Base-by-base conservation (phyloP, 108 stramenopile species). In the Bacterosira constricta region DNA sequence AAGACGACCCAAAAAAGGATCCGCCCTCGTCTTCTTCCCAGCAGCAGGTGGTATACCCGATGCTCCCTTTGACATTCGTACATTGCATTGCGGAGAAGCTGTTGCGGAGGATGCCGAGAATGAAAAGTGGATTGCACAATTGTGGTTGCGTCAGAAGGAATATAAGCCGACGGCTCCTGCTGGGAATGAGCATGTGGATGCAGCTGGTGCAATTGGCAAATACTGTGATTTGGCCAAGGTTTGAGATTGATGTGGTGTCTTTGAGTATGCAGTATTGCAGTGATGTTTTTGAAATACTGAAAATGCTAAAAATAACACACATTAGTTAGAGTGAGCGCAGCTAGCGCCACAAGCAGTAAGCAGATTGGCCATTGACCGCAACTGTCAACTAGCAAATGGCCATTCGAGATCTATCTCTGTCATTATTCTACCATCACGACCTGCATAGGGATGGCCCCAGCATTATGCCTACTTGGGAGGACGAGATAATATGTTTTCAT, bases 11-110 rank as follows among this genome's bases (percentile, higher is more conserved):
- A 79, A 79, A 41, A 87, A 90, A 61, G 90, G 92, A 52, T 83
- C 92, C 11, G 92, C 92, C 6, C 75, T 90, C 12, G 58, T 94
- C 15, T 94, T 94, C 77, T 94, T 94, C 73, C 92, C 92, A 13
- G 82, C 92, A 2, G 92, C 92, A 8, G 90, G 90, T 37, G 90
- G 88, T 11, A 83, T 90, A 15, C 85, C 87, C 4, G 71, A 85
- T 55, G 60, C 79, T 13, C 92, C 92, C 12, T 88, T 89, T 63
- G 92, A 94, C 60, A 85, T 90, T 30, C 82, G 92, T 5, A 91
- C 92, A 1, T 62, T 94, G 60, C 92, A 94, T 71, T 86, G 87
- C 39, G 92, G 91, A 10, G 87, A 92, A 56, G 84, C 83, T 37
- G 86, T 92, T 15, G 52, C 83, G 4, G 77, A 76, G 15, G 71